Evolutionary conservation across 371 early-diverging fungal genomes (phyloP), one percentile per base, ranked within the genome.

Genomic region (Capniomyces stellatus): DNA sequence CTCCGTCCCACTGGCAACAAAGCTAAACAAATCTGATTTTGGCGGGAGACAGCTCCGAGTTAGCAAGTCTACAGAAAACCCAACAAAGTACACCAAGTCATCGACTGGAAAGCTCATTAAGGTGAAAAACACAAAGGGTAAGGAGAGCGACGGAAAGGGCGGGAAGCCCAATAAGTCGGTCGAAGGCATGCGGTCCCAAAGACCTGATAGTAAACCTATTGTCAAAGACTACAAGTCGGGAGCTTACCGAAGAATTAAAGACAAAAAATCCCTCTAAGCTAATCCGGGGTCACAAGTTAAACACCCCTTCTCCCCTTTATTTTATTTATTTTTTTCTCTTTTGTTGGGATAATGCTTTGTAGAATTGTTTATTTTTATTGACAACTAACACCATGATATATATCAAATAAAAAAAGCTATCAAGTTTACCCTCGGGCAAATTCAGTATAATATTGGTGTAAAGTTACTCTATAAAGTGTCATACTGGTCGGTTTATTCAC

Each of bases 11-110:
- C 65, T 89, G 51, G 92, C 92, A 1, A 61, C 91, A 46, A 79
- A 81, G 57, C 68, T 89, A 43, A 71, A 85, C 52, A 87, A 78
- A 10, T 79, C 81, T 30, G 76, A 80, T 50, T 60, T 91, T 31
- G 75, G 54, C 39, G 46, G 60, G n/a, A 51, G 68, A 49, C 60
- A 67, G 52, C 58, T 66, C 48, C 47, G 71, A 46, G 56, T 67
- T 35, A 57, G 68, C 65, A 61, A 72, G 57, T 48, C 51, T 2
- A 63, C 61, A 56, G 65, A 63, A 54, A 54, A 64, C 54, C 60
- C 70, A 61, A 27, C 64, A 62, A n/a, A 6, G 12, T 23, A 41
- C n/a, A 43, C 13, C 3, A 46, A 29, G 18, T 6, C 10, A 15
- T 28, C 27, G 18, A n/a, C n/a, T n/a, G n/a, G n/a, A 52, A 52